Evolutionary conservation across 768 basidiomycete genomes (phyloP).

Genomic region (Mrakia frigida): DNA sequence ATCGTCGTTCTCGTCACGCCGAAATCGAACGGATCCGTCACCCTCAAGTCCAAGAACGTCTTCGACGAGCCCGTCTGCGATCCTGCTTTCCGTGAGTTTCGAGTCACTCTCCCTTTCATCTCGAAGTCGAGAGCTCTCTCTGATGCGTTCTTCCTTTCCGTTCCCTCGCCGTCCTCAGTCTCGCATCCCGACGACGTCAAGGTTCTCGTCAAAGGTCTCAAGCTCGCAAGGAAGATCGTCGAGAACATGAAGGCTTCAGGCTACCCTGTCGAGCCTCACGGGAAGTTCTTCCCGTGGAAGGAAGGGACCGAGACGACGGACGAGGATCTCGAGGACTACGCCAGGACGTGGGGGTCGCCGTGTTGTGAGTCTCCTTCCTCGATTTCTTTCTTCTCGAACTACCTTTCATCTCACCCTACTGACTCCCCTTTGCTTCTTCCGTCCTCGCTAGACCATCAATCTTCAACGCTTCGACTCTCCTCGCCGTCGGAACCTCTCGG

Average conservation of each 20-base stretch:
- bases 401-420: background rate
- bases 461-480: slow-evolving; percentile 14
- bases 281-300: slow-evolving; percentile 27
- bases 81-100: slow-evolving; percentile 27
- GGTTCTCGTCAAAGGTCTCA: slow-evolving; percentile 24
- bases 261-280: slow-evolving; percentile 26
- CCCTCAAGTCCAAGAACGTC: slow-evolving; percentile 14
- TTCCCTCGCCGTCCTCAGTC: background rate
- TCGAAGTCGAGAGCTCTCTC: too few species aligned
- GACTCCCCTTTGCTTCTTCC: background rate
- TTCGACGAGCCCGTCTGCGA: slow-evolving; percentile 16
- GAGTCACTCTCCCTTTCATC: too few species aligned
- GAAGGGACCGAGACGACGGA: slow-evolving; percentile 9
- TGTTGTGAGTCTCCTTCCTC: slow-evolving; percentile 14
- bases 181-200: slow-evolving; percentile 24
- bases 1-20: slow-evolving; percentile 30
- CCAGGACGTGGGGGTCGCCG: slow-evolving; percentile 12
- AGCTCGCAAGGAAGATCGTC: slow-evolving; percentile 25
- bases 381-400: background rate
- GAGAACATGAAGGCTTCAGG: slow-evolving; percentile 11
- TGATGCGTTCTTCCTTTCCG: background rate
- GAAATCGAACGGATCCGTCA: slow-evolving; percentile 24
- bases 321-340: slow-evolving; percentile 25
- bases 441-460: slow-evolving; percentile 11
- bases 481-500: slow-evolving; percentile 9